A percentile compares a stretch with the other conserved stretches of the same genome.
phyloP scores from a whole-genome alignment of 2,329 filamentous ascomycete species.

The Ophiostoma perfectum region DNA sequence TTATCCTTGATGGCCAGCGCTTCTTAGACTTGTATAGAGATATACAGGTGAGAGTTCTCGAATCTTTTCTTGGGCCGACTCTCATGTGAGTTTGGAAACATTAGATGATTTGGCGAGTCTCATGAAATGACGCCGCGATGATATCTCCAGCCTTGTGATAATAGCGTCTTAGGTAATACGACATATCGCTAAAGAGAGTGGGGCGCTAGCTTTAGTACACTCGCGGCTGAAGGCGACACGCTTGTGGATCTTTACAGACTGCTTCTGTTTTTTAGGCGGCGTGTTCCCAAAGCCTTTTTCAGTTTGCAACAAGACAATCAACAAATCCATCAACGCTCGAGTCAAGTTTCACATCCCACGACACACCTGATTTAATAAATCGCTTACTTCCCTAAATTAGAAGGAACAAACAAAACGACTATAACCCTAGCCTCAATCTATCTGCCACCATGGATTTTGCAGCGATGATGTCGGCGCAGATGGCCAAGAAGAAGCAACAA shows the following conservation, averaged over 20 bases:
- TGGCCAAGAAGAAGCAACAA: constrained; percentile 61
- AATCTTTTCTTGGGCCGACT: too few relatives aligned
- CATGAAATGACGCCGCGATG: neutral
- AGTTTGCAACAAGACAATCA: neutral
- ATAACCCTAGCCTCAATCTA: neutral
- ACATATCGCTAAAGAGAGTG: neutral
- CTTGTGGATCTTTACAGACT: neutral
- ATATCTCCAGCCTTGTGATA: constrained; percentile 4
- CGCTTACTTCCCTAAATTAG: neutral
- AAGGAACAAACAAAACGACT: neutral
- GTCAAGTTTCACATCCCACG: too few relatives aligned
- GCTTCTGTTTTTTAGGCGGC: neutral
- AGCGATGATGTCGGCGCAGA: constrained; percentile 85
- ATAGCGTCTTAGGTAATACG: neutral
- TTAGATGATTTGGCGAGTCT: too few relatives aligned
- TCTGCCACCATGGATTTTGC: constrained; percentile 77
- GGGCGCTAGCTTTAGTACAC: neutral
- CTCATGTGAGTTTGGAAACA: too few relatives aligned
- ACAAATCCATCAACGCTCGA: neutral
- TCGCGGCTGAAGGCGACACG: constrained; percentile 10
- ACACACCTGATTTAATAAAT: neutral
- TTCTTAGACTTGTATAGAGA: too few relatives aligned
- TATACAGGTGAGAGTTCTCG: too few relatives aligned
- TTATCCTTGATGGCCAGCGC: neutral
- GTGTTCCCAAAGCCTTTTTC: neutral